Evolutionary conservation across 2,329 filamentous ascomycete genomes (phyloP).

Genomic region (Dothidotthia symphoricarpi): DNA sequence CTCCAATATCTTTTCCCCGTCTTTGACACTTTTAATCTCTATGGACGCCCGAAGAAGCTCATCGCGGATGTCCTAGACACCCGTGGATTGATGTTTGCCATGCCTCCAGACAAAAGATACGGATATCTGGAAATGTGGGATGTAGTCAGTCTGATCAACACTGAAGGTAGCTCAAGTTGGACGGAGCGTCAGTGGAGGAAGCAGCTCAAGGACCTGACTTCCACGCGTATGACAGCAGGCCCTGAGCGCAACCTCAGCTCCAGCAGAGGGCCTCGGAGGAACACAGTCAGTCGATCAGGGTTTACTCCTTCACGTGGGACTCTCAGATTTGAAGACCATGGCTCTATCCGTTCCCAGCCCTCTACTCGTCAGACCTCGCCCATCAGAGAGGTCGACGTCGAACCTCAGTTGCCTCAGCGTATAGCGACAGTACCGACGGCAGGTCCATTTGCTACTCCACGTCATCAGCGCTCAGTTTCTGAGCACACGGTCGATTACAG

Average conservation of each 20-base stretch:
- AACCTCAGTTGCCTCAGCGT: slow-evolving; percentile 36
- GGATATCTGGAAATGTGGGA: slow-evolving; percentile 90
- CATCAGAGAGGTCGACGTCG: slow-evolving; percentile 27
- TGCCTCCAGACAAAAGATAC: slow-evolving; percentile 84
- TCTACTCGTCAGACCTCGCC: slow-evolving; percentile 48
- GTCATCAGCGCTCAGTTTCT: slow-evolving; percentile 52
- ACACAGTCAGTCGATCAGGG: slow-evolving; percentile 45
- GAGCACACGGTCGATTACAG: slow-evolving; percentile 46
- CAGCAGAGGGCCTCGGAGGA: slow-evolving; percentile 43
- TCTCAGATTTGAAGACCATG: slow-evolving; percentile 46
- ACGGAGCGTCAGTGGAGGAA: slow-evolving; percentile 86
- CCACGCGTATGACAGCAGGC: slow-evolving; percentile 65
- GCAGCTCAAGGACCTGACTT: slow-evolving; percentile 83
- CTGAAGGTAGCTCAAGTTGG: slow-evolving; percentile 74
- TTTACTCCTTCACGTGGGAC: slow-evolving; percentile 37
- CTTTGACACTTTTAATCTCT: slow-evolving; percentile 88
- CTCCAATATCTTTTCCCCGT: slow-evolving; percentile 88
- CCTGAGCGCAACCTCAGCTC: slow-evolving; percentile 40
- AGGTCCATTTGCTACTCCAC: slow-evolving; percentile 25
- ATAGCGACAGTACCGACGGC: slow-evolving; percentile 46
- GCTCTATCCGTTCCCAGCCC: slow-evolving; percentile 45
- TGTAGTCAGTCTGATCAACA: slow-evolving; percentile 74
- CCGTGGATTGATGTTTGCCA: slow-evolving; percentile 94
- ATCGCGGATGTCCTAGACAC: slow-evolving; percentile 84
- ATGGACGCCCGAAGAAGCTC: slow-evolving; percentile 82